Evolutionary conservation across 148 eudicot species (phyloP), one percentile per base, ranked within the genome.

Genomic region (Suaeda aralocaspica): DNA sequence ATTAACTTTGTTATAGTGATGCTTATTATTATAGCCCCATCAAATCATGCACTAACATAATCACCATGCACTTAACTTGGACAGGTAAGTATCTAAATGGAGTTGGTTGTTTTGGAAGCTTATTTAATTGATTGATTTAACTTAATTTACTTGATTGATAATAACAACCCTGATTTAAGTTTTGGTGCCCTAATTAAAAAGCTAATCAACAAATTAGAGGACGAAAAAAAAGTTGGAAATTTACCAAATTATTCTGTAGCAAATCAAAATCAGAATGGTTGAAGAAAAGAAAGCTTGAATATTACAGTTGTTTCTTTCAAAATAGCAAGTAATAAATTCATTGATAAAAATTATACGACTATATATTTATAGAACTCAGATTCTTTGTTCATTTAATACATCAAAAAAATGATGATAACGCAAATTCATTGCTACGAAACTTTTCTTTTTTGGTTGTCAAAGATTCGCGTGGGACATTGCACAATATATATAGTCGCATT

Each of bases 401-500:
- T 18, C 24, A 19, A 25, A n/a, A 46, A 39, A 8, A 64, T 76
- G n/a, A 76, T 70, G 58, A 76, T 64, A 57, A 39, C 44, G 59
- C 39, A 68, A 71, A 22, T 56, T 39, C 13, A 65, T 71, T 3
- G 44, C 45, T 70, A 50, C 34, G 36, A 33, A 51, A 45, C n/a
- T 72, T 65, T 41, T 22, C 58, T 65, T 28, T 71, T 45, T 58
- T 4, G 61, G 79, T 59, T 71, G 79, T 71, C 61, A 66, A 71
- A 66, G 71, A 76, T 71, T 66, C 72, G 67, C 25, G 59, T 71
- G 67, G 75, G 74, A 29, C 59, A 71, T 55, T 63, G 30, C 62
- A 55, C 50, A 14, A 25, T 33, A 25, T 33, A 24, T 61, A 64
- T 57, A 16, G 18, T 49, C 19, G 49, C 73, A 57, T 44, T 63